Evolutionary conservation across 257 asterid species (phyloP).

Genomic region (Ajuga chamaepitys): DNA sequence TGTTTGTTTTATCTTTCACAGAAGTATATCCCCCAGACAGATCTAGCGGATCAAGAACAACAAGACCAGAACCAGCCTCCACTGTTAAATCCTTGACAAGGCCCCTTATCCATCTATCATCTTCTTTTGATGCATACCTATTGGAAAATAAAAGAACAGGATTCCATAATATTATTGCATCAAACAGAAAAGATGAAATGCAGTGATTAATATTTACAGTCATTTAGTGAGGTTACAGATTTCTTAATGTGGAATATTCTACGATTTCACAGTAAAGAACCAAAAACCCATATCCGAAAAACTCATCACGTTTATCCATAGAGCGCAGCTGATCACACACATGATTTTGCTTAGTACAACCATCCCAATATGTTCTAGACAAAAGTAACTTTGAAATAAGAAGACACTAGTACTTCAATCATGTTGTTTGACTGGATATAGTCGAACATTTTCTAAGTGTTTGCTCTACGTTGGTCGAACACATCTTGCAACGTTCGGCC

Average conservation of each 20-base stretch:
- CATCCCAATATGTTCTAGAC: no score
- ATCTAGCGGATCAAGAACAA: conserved; percentile 96
- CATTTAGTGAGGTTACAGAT: conserved; percentile 2
- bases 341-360: no score
- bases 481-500: no score
- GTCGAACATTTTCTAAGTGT: no score
- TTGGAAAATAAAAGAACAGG: conserved; percentile 16
- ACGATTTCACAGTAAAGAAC: neutral
- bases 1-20: conserved; percentile 83
- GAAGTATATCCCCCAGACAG: conserved; percentile 94
- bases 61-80: conserved; percentile 97
- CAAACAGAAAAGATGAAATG: neutral
- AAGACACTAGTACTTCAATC: no score
- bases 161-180: neutral
- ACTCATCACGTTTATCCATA: no score
- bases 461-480: no score
- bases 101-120: conserved; percentile 90
- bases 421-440: no score
- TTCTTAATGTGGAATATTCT: neutral
- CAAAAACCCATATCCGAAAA: no score
- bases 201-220: neutral
- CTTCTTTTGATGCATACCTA: conserved; percentile 97
- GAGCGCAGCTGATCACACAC: no score
- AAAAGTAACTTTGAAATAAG: no score
- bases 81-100: conserved; percentile 80